Evolutionary conservation across 192 early-diverging fungal species (phyloP).

Genomic region (Coemansia umbellata): DNA sequence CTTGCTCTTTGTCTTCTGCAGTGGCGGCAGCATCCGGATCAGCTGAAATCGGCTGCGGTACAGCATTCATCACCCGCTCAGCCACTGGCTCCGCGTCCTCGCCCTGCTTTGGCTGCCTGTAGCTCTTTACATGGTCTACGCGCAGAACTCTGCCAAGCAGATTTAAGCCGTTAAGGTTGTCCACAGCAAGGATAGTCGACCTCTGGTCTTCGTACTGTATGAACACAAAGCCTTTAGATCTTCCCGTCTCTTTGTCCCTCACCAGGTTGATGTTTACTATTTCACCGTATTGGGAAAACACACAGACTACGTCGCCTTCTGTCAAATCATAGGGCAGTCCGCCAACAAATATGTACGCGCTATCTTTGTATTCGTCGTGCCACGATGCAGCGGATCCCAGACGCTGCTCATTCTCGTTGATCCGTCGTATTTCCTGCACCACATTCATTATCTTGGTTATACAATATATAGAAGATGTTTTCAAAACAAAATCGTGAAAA

Average conservation of each 20-base stretch:
- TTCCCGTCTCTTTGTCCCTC: conserved; percentile 82
- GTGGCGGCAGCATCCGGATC: conserved; percentile 13
- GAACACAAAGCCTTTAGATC: conserved; percentile 82
- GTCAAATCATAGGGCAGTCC: conserved; percentile 79
- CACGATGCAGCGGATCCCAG: conserved; percentile 59
- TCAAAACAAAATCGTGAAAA: background rate
- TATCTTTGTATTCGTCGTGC: conserved; percentile 87
- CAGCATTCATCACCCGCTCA: conserved; percentile 52
- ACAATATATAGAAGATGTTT: background rate
- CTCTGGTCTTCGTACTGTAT: conserved; percentile 91
- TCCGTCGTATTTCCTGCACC: conserved; percentile 77
- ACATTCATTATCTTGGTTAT: conserved; percentile 56
- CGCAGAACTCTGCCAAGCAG: conserved; percentile 57
- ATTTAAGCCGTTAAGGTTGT: conserved; percentile 86
- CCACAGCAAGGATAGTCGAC: conserved; percentile 86
- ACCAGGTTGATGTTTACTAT: conserved; percentile 86
- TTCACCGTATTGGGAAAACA: conserved; percentile 93
- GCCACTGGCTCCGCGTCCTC: conserved; percentile 35
- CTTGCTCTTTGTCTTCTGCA: background rate
- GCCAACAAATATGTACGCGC: conserved; percentile 86
- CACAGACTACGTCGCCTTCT: conserved; percentile 89
- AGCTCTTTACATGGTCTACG: conserved; percentile 71
- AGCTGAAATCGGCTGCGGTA: conserved; percentile 41
- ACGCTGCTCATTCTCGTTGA: conserved; percentile 71
- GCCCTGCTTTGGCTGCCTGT: conserved; percentile 60